phyloP scores from a whole-genome alignment of 2,329 filamentous ascomycete genomes.

The Pestalotiopsis fici region DNA sequence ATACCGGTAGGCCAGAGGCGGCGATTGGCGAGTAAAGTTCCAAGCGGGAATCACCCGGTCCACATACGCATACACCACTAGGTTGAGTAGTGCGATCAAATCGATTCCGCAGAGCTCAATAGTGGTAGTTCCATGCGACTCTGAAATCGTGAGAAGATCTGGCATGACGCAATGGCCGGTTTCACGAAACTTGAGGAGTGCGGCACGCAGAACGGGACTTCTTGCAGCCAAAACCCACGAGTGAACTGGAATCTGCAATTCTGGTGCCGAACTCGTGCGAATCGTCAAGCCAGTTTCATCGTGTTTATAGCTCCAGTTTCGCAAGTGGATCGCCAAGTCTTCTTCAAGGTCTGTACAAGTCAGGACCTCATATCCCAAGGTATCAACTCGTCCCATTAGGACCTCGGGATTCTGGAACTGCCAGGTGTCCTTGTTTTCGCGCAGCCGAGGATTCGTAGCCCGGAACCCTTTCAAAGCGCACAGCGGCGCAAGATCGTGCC shows the following conservation, averaged over 20 bases:
- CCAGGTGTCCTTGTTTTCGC: constrained; percentile 39
- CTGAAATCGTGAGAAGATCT: constrained; percentile 61
- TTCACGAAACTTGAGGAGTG: constrained; percentile 58
- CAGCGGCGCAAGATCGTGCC: constrained; percentile 72
- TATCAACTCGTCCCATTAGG: constrained; percentile 55
- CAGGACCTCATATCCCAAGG: constrained; percentile 54
- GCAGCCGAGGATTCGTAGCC: constrained; percentile 36
- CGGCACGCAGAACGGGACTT: constrained; percentile 67
- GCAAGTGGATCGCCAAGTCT: constrained; percentile 57
- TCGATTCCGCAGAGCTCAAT: constrained; percentile 73
- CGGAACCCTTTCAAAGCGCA: constrained; percentile 67
- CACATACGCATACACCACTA: constrained; percentile 79
- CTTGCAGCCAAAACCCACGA: constrained; percentile 77
- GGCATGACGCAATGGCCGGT: constrained; percentile 55
- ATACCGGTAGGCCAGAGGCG: constrained; percentile 69
- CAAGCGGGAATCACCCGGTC: constrained; percentile 83
- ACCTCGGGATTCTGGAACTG: constrained; percentile 41
- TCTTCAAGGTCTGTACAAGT: constrained; percentile 66
- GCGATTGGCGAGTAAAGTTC: constrained; percentile 72
- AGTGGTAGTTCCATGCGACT: constrained; percentile 50
- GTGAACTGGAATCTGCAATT: constrained; percentile 77
- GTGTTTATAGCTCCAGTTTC: constrained; percentile 36
- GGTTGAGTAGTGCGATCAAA: constrained; percentile 75
- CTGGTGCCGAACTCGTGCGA: constrained; percentile 62
- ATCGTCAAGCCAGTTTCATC: constrained; percentile 46